Evolutionary conservation across 202 grass and related monocot genomes (phyloP).

Genomic region (Elaeis oleifera): DNA sequence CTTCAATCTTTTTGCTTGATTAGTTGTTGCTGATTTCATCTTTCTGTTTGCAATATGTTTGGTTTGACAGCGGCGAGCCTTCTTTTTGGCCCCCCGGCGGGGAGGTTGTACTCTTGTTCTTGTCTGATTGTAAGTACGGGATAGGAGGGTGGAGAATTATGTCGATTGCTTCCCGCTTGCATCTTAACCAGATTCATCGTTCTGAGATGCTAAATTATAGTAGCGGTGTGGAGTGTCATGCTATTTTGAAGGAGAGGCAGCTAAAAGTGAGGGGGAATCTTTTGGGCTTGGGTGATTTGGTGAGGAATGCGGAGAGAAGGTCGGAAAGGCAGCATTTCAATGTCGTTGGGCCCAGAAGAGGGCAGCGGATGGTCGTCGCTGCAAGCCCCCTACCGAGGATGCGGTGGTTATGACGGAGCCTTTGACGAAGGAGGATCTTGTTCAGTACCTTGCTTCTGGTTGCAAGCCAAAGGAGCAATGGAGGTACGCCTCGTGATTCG

Average conservation of each 20-base stretch:
- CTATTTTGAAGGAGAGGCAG: no score
- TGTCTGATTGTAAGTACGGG: no score
- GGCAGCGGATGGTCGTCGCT: slow-evolving; percentile 35
- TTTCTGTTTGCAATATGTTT: no score
- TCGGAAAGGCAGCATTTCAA: neutral
- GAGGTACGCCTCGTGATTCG: slow-evolving; percentile 37
- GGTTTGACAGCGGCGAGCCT: no score
- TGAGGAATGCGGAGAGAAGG: neutral
- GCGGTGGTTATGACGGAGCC: slow-evolving; percentile 58
- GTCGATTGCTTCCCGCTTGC: no score
- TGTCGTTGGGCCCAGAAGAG: neutral
- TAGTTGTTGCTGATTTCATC: no score
- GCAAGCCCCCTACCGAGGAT: slow-evolving; percentile 92
- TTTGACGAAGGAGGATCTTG: slow-evolving; percentile 84
- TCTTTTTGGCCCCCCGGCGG: no score
- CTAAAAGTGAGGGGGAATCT: neutral
- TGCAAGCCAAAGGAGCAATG: slow-evolving; percentile 83
- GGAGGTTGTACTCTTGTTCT: no score
- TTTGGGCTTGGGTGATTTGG: neutral
- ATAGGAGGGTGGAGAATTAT: no score
- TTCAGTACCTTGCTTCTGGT: slow-evolving; percentile 75
- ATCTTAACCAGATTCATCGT: no score
- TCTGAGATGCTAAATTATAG: no score
- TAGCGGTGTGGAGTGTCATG: neutral
- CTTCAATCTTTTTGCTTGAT: no score